Conservation (phyloP, 257 asterid species). For the Solanum peruvianum region DNA sequence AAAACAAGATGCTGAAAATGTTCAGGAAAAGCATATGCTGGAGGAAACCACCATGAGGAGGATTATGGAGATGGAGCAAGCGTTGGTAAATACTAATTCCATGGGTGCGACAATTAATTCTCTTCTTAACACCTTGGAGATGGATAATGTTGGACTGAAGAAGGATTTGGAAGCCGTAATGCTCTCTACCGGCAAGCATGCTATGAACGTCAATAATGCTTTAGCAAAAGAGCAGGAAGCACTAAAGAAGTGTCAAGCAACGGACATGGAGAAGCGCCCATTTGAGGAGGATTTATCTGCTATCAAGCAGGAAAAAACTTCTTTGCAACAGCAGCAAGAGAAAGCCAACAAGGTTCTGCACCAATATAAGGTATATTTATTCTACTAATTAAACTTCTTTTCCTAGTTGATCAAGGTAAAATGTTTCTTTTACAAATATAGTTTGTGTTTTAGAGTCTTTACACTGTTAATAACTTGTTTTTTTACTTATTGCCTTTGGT, state of each 20-base stretch:
- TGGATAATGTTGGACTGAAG: conserved; percentile 27
- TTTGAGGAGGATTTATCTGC: conserved; percentile 22
- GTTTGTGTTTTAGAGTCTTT: no score
- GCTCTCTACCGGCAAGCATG: conserved; percentile 11
- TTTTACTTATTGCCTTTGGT: no score
- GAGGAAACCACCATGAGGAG: conserved; percentile 50
- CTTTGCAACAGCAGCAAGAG: conserved; percentile 4
- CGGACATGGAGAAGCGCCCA: conserved; percentile 25
- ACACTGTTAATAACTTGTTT: no score
- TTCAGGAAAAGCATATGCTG: conserved; percentile 39
- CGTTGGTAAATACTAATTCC: conserved; percentile 29
- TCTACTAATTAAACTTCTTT: not conserved
- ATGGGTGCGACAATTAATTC: conserved; percentile 32
- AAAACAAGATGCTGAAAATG: conserved; percentile 41
- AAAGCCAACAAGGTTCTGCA: conserved; percentile 29
- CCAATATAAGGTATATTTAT: conserved; percentile 53
- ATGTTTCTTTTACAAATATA: no score
- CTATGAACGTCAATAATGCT: conserved; percentile 29
- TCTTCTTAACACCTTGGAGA: conserved; percentile 26
- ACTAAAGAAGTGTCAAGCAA: conserved; percentile 17
- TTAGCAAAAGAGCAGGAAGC: conserved; percentile 35
- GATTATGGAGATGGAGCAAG: conserved; percentile 55
- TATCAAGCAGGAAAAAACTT: conserved; percentile 2
- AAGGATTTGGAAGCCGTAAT: conserved; percentile 2
- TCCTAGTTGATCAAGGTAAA: no score